Conservation (phyloP, 352 stramenopile genomes). For the Pythium guiyangense region DNA sequence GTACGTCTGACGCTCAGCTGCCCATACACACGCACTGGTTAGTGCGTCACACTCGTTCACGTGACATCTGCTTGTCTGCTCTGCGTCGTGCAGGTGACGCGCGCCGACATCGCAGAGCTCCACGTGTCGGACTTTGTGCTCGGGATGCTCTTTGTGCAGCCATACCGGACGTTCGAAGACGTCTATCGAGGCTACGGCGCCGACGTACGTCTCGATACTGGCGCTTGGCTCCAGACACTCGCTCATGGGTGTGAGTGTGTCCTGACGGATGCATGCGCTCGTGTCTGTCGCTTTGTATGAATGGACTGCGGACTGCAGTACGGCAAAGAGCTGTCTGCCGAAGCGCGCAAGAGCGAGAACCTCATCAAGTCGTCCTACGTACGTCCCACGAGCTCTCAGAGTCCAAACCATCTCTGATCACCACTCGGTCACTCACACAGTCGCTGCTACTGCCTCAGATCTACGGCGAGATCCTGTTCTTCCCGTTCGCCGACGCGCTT, state of each 20-base stretch:
- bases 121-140: slow-evolving; percentile 79
- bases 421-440: too few species aligned
- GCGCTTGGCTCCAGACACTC: not conserved
- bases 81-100: slow-evolving; percentile 37
- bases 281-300: slow-evolving; percentile 3
- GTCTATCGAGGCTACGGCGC: slow-evolving; percentile 59
- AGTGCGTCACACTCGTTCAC: not conserved
- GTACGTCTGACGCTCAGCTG: too few species aligned
- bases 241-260: not conserved
- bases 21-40: not conserved
- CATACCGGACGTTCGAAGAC: slow-evolving; percentile 53
- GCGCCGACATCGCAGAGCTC: slow-evolving; percentile 68
- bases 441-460: slow-evolving; percentile 55
- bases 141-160: slow-evolving; percentile 72
- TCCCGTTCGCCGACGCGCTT: slow-evolving; percentile 76
- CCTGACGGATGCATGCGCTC: too few species aligned
- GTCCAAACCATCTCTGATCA: not conserved
- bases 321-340: slow-evolving; percentile 73
- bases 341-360: slow-evolving; percentile 75
- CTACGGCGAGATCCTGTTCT: slow-evolving; percentile 84
- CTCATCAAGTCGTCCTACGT: slow-evolving; percentile 80
- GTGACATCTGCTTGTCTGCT: not conserved
- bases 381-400: slow-evolving; percentile 8
- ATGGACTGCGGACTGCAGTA: slow-evolving; percentile 63
- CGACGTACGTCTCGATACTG: slow-evolving; percentile 27